A percentile compares a stretch with the other conserved stretches of the same genome.
These are phyloP conservation scores for Kodamaea fungicola DNA, from an alignment of 1,139 yeast genomes.

Conservation along the genomic window DNA sequence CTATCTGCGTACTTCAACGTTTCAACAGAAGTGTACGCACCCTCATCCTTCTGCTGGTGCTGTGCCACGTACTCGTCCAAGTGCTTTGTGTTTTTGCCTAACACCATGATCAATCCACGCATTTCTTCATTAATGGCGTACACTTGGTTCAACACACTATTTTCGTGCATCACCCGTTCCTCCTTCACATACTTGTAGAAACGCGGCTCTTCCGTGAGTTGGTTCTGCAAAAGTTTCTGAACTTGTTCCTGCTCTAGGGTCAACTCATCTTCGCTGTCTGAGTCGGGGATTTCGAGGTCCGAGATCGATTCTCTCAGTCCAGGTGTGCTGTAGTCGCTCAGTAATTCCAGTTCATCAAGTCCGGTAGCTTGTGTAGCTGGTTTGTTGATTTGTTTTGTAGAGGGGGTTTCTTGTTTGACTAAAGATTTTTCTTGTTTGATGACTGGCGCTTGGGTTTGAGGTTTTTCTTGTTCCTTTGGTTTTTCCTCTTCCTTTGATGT, in stretches of 20 bases:
- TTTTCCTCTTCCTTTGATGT: too few relatives aligned
- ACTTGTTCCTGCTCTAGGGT: conserved; percentile 4
- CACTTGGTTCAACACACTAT: conserved; percentile 5
- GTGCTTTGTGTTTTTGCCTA: conserved; percentile 9
- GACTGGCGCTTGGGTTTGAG: background rate
- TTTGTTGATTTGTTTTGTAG: too few relatives aligned
- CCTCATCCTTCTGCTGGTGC: conserved; percentile 6
- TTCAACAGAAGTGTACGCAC: conserved; percentile 3
- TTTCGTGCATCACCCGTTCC: conserved; percentile 1
- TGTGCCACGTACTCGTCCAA: conserved; percentile 7
- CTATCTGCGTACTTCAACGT: conserved; percentile 8
- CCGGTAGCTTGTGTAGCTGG: too few relatives aligned
- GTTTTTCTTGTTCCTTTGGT: too few relatives aligned
- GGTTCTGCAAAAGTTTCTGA: conserved; percentile 4
- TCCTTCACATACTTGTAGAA: conserved; percentile 6
- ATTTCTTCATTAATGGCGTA: conserved; percentile 7
- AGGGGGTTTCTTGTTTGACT: background rate
- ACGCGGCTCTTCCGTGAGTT: conserved; percentile 8
- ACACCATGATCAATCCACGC: conserved; percentile 8
- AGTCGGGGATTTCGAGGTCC: conserved; percentile 2
- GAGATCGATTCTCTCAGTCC: background rate
- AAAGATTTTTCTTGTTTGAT: background rate
- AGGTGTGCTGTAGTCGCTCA: too few relatives aligned
- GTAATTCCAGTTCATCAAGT: too few relatives aligned
- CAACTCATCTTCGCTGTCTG: conserved; percentile 1